phyloP scores from a whole-genome alignment of 1,139 yeast genomes.

The Kluyveromyces sp. region DNA sequence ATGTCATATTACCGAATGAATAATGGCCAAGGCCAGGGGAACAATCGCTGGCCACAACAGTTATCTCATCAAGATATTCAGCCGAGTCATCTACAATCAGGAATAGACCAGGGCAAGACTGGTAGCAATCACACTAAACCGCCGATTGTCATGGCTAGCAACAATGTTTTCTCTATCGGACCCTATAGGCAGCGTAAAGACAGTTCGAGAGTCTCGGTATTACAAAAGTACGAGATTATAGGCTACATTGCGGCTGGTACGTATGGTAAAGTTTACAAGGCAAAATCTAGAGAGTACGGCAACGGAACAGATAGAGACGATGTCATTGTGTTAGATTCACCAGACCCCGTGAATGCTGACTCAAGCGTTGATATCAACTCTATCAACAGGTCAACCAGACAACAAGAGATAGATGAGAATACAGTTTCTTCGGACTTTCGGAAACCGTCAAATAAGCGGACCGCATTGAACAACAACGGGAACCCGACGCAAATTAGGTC shows the following conservation, averaged over 20 bases:
- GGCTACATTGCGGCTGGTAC: slow-evolving; percentile 99
- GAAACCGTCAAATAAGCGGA: slow-evolving; percentile 3
- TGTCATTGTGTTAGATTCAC: slow-evolving; percentile 8
- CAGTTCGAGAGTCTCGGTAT: slow-evolving; percentile 57
- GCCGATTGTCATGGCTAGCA: slow-evolving; percentile 57
- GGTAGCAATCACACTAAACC: slow-evolving; percentile 19
- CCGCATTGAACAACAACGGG: neutral
- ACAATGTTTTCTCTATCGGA: slow-evolving; percentile 59
- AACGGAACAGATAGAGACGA: slow-evolving; percentile 13
- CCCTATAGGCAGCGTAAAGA: slow-evolving; percentile 74
- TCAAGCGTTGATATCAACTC: slow-evolving; percentile 9
- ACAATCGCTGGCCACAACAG: slow-evolving; percentile 10
- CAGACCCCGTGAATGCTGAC: slow-evolving; percentile 8
- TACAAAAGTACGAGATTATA: slow-evolving; percentile 74
- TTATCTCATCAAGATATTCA: slow-evolving; percentile 5
- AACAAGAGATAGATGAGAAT: slow-evolving; percentile 7
- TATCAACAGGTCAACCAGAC: slow-evolving; percentile 11
- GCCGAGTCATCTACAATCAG: slow-evolving; percentile 7
- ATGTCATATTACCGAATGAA: slow-evolving; percentile 6
- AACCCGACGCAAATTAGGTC: slow-evolving; percentile 2
- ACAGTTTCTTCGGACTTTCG: slow-evolving; percentile 1
- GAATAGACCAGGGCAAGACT: slow-evolving; percentile 8
- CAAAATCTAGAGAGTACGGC: slow-evolving; percentile 43
- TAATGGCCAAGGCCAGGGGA: neutral
- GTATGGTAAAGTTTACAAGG: slow-evolving; percentile 94